Evolutionary conservation across 73 alveolate species (phyloP), one percentile per base, ranked within the genome.

Genomic region (Paramecium caudatum): DNA sequence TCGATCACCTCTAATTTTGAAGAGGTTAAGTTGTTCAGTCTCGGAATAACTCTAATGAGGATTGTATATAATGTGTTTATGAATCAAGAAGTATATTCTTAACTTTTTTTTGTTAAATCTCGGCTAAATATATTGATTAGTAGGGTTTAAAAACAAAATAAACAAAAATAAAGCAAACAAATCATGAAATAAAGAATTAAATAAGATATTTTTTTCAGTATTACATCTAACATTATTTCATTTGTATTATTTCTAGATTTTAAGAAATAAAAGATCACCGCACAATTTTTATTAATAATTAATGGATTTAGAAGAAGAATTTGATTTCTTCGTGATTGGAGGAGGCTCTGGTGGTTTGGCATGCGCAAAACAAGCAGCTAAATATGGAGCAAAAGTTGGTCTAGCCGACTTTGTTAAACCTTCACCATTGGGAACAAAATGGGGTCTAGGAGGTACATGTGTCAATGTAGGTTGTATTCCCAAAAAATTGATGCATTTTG

Each of bases 381-480:
- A 93, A 68, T 93, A 68, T 16, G 98, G 99, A 13, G 98, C 95
- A 37, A 96, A 94, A 82, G 99, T 97, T 8, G 99, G 99, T 8
- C 85, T 98, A 16, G 99, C 99, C 2, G 99, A 98, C 81, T 98
- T 94, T 82, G 99, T 98, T 33, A 91, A 94, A 90, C 99, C 99
- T 4, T 94, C 99, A 19, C 99, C 99, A n/a, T 70, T 91, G 55
- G 99, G 99, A 15, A 88, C 99, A 2, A 83, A 94, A 33, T 95
- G 99, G 98, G 98, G 98, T 32, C 48, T 97, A 47, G 98, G 99
- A 78, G 99, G 99, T 9, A 98, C 99, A 9, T 98, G 99, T 83
- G 99, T 98, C 23, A 98, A 98, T 90, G 99, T 98, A 47, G 99
- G 99, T 15, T 98, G 99, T 91, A 98, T 98, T 88, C 99, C 99